phyloP scores from a whole-genome alignment of 2,329 filamentous ascomycete genomes.

The Fusarium nisikadoi region DNA sequence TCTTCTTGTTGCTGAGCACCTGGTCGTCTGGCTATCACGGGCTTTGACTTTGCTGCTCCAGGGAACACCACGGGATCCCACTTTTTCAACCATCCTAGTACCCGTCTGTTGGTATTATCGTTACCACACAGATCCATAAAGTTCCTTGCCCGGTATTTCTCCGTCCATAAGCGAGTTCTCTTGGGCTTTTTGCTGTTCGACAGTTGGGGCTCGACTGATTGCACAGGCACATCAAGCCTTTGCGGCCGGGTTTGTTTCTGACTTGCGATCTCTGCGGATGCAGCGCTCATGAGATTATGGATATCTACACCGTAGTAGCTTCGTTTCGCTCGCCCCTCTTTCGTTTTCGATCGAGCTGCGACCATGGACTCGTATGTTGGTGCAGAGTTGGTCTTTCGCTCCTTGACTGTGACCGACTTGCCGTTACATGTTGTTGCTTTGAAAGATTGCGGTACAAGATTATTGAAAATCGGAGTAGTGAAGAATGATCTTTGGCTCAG shows the following conservation, averaged over 20 bases:
- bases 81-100: conserved; percentile 90
- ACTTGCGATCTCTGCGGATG: conserved; percentile 67
- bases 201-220: conserved; percentile 55
- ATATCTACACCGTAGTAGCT: conserved; percentile 95
- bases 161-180: conserved; percentile 83
- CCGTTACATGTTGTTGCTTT: conserved; percentile 68
- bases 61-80: conserved; percentile 97
- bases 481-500: conserved; percentile 43
- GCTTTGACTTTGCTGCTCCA: conserved; percentile 70
- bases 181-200: conserved; percentile 53
- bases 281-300: conserved; percentile 80
- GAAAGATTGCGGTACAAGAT: conserved; percentile 48
- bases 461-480: conserved; percentile 42
- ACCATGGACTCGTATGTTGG: conserved; percentile 74
- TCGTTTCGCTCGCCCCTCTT: conserved; percentile 74
- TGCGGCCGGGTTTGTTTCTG: conserved; percentile 40
- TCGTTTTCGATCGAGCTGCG: conserved; percentile 72
- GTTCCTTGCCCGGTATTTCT: conserved; percentile 92
- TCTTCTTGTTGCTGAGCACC: conserved; percentile 58
- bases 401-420: conserved; percentile 63
- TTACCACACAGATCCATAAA: conserved; percentile 96
- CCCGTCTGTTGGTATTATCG: conserved; percentile 89
- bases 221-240: conserved; percentile 50
- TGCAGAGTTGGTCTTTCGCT: conserved; percentile 59
- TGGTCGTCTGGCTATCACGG: conserved; percentile 56